These are phyloP conservation scores for Aphanomyces stellatus DNA, from an alignment of 352 stramenopile genomes.

Conservation along the genomic window DNA sequence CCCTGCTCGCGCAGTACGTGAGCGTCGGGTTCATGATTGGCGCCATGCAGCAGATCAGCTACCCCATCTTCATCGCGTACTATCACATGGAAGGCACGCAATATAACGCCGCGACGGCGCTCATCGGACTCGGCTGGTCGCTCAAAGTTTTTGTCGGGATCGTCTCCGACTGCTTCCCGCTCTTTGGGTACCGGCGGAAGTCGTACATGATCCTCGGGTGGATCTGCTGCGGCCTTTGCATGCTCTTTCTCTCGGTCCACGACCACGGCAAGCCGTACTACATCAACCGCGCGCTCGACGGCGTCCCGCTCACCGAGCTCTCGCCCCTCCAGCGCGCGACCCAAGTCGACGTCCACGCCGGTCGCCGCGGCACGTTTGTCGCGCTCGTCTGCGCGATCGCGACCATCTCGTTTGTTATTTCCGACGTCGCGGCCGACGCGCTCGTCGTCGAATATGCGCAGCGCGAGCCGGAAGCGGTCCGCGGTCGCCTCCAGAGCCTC, in stretches of 20 bases:
- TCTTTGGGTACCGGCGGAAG: slow-evolving; percentile 41
- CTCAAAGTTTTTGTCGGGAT: slow-evolving; percentile 52
- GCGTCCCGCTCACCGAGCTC: background rate
- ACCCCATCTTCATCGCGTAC: slow-evolving; percentile 45
- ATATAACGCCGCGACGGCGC: slow-evolving; percentile 32
- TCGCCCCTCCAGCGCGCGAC: slow-evolving; percentile 22
- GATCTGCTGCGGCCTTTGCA: slow-evolving; percentile 5
- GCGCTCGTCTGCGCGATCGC: slow-evolving; percentile 42
- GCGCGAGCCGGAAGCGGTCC: slow-evolving; percentile 26
- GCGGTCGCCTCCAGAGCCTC: slow-evolving; percentile 32
- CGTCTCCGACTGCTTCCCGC: slow-evolving; percentile 37
- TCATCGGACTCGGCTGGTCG: slow-evolving; percentile 40
- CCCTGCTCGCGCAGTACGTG: slow-evolving; percentile 38
- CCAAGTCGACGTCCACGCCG: slow-evolving; percentile 31
- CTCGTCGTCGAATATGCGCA: slow-evolving; percentile 36
- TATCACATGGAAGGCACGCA: slow-evolving; percentile 40
- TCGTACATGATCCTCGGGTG: slow-evolving; percentile 52
- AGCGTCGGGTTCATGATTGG: slow-evolving; percentile 41
- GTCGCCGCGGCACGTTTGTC: slow-evolving; percentile 29
- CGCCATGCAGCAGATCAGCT: slow-evolving; percentile 34
- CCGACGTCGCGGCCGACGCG: slow-evolving; percentile 29
- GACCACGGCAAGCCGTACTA: slow-evolving; percentile 37
- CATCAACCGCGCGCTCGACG: background rate
- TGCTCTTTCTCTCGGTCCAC: slow-evolving; percentile 33
- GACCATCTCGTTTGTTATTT: slow-evolving; percentile 26